Percentiles rank a stretch among this genome's conserved stretches.
These are phyloP conservation scores for Papiliotrema nemorosa DNA, from an alignment of 1,284 basidiomycete genomes.

Conservation along the genomic window DNA sequence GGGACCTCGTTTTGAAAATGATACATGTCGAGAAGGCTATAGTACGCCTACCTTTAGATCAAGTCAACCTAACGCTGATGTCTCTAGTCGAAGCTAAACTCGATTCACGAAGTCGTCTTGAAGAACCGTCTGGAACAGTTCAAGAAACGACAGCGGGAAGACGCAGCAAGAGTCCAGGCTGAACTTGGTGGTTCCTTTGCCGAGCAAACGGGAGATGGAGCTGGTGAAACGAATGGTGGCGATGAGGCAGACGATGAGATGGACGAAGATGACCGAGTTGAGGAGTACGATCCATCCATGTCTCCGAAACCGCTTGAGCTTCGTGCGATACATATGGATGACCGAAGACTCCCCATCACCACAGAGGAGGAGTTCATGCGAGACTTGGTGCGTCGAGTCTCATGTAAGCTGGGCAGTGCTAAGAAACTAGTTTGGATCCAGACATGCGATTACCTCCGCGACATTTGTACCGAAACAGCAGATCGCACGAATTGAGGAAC, in stretches of 20 bases:
- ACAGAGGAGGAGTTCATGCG: constrained; percentile 64
- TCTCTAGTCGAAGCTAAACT: constrained; percentile 79
- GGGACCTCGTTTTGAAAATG: constrained; percentile 88
- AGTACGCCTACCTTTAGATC: constrained; percentile 51
- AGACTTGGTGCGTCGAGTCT: constrained; percentile 58
- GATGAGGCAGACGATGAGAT: constrained; percentile 55
- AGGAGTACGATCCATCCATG: constrained; percentile 77
- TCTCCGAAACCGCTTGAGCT: constrained; percentile 71
- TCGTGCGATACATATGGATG: constrained; percentile 65
- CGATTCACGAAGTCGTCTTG: constrained; percentile 91
- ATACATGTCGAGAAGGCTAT: constrained; percentile 99
- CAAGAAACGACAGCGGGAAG: constrained; percentile 89
- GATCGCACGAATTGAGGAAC: constrained; percentile 44
- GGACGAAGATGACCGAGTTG: constrained; percentile 53
- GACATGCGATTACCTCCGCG: constrained; percentile 71
- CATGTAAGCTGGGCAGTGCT: neutral
- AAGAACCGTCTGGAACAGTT: constrained; percentile 93
- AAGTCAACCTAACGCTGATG: neutral
- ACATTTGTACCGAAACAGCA: constrained; percentile 73
- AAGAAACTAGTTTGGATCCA: constrained; percentile 62
- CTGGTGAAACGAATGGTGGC: constrained; percentile 48
- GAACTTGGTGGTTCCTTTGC: constrained; percentile 73
- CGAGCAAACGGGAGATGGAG: constrained; percentile 37
- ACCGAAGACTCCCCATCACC: constrained; percentile 72
- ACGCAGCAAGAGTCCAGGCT: constrained; percentile 85